phyloP scores from a whole-genome alignment of 2,329 filamentous ascomycete species.

The Tolypocladium ovalisporum region DNA sequence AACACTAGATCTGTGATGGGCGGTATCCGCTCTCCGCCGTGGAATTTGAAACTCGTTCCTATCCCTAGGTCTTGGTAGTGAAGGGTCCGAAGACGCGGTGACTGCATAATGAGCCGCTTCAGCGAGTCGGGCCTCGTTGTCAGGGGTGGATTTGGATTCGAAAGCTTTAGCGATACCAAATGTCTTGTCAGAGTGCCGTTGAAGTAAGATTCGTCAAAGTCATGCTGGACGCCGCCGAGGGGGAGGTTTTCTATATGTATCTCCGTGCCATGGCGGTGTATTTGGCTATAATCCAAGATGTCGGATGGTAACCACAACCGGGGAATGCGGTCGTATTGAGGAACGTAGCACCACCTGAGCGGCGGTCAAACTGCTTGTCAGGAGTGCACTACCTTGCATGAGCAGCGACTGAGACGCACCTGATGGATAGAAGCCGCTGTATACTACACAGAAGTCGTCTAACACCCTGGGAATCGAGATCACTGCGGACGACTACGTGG shows the following conservation, averaged over 20 bases:
- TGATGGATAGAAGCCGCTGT: conserved; percentile 24
- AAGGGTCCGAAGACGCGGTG: conserved; percentile 24
- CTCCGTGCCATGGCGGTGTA: conserved; percentile 16
- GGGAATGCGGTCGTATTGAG: conserved; percentile 15
- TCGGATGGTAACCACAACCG: conserved; percentile 27
- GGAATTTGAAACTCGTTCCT: conserved; percentile 32
- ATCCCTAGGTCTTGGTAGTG: conserved; percentile 33
- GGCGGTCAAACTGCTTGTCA: background rate
- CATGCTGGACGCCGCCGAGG: conserved; percentile 22
- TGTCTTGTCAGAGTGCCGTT: conserved; percentile 25
- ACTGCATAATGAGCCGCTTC: conserved; percentile 29
- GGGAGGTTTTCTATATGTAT: conserved; percentile 31
- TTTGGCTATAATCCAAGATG: conserved; percentile 21
- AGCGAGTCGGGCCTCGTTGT: conserved; percentile 28
- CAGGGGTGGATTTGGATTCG: conserved; percentile 26
- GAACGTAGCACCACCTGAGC: conserved; percentile 26
- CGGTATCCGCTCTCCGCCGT: conserved; percentile 27
- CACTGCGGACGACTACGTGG: conserved; percentile 27
- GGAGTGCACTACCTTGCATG: background rate
- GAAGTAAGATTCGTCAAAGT: conserved; percentile 23
- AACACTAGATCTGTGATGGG: conserved; percentile 28
- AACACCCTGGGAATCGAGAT: conserved; percentile 26
- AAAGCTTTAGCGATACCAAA: conserved; percentile 29
- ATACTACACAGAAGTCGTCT: conserved; percentile 23
- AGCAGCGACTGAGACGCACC: conserved; percentile 16